Conservation (phyloP, 2,329 filamentous ascomycete genomes). For the Tolypocladium guangdongense region DNA sequence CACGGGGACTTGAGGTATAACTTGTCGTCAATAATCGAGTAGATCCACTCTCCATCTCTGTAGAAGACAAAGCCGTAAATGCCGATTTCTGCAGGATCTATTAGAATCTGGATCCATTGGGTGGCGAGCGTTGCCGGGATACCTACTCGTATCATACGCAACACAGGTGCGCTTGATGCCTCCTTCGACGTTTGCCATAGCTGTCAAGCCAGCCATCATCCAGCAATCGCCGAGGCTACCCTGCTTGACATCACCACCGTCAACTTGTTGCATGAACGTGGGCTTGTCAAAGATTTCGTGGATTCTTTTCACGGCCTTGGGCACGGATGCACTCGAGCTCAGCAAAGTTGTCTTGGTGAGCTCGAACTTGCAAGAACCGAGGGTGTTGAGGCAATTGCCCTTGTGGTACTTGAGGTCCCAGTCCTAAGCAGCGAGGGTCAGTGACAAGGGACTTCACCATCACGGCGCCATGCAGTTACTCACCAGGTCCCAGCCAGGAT, state of each 20-base stretch:
- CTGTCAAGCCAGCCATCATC: conserved; percentile 69
- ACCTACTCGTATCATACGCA: conserved; percentile 52
- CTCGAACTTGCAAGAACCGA: conserved; percentile 41
- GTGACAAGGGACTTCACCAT: neutral
- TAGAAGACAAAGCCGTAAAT: conserved; percentile 89
- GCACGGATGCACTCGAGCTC: conserved; percentile 39
- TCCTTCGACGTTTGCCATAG: conserved; percentile 60
- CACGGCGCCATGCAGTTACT: conserved; percentile 14
- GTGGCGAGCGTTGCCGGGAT: too few relatives aligned
- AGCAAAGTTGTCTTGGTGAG: conserved; percentile 32
- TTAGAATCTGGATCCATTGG: too few relatives aligned
- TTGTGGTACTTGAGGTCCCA: conserved; percentile 59
- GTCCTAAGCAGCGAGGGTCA: conserved; percentile 30
- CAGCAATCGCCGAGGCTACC: conserved; percentile 73
- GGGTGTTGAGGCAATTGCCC: conserved; percentile 42
- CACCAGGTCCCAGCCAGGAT: conserved; percentile 49
- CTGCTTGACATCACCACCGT: conserved; percentile 66
- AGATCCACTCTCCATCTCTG: conserved; percentile 83
- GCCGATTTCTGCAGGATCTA: conserved; percentile 39
- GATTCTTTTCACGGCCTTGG: conserved; percentile 65
- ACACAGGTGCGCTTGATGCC: conserved; percentile 67
- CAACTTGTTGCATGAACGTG: conserved; percentile 54
- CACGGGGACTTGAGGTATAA: conserved; percentile 73
- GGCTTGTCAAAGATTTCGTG: conserved; percentile 68
- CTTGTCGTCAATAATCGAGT: conserved; percentile 86